Evolutionary conservation across 768 basidiomycete species (phyloP).

Genomic region (Neoboletus magnificus): DNA sequence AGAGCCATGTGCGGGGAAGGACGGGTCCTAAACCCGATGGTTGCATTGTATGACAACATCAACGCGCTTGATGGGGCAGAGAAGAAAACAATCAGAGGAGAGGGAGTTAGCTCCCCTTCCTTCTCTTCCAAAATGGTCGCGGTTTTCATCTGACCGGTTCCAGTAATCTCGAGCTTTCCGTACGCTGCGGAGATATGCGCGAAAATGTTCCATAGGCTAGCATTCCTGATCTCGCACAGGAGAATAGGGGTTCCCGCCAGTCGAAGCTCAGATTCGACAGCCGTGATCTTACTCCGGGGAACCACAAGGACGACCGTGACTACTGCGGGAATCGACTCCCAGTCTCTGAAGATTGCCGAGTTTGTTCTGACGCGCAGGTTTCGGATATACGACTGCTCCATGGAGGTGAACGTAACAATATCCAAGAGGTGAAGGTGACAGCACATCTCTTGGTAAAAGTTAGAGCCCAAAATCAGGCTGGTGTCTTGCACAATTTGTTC

Average conservation of each 20-base stretch:
- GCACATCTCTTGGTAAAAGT: constrained; percentile 47
- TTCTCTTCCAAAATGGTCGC: constrained; percentile 20
- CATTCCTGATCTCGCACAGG: constrained; percentile 22
- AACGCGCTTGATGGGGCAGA: constrained; percentile 15
- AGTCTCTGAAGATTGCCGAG: constrained; percentile 28
- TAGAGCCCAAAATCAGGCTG: constrained; percentile 22
- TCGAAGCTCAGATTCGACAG: constrained; percentile 24
- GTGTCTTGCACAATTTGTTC: constrained; percentile 6
- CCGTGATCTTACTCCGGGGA: constrained; percentile 25
- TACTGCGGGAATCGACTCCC: constrained; percentile 28
- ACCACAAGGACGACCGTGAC: constrained; percentile 33
- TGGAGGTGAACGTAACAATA: constrained; percentile 32
- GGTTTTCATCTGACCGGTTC: constrained; percentile 14
- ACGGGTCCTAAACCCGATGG: constrained; percentile 19
- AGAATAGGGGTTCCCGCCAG: constrained; percentile 21
- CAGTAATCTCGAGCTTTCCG: constrained; percentile 18
- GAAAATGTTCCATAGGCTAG: constrained; percentile 16
- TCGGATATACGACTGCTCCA: constrained; percentile 12
- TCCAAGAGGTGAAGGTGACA: constrained; percentile 41
- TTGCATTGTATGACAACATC: constrained; percentile 10
- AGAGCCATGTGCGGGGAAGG: too few relatives aligned
- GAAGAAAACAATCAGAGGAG: constrained; percentile 27
- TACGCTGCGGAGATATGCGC: constrained; percentile 19
- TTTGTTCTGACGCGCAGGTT: constrained; percentile 4
- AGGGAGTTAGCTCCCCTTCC: constrained; percentile 14